Percentiles rank a stretch among this genome's conserved stretches.
These are phyloP conservation scores for Kazachstania sp. DNA, from an alignment of 1,139 yeast species.

Conservation along the genomic window DNA sequence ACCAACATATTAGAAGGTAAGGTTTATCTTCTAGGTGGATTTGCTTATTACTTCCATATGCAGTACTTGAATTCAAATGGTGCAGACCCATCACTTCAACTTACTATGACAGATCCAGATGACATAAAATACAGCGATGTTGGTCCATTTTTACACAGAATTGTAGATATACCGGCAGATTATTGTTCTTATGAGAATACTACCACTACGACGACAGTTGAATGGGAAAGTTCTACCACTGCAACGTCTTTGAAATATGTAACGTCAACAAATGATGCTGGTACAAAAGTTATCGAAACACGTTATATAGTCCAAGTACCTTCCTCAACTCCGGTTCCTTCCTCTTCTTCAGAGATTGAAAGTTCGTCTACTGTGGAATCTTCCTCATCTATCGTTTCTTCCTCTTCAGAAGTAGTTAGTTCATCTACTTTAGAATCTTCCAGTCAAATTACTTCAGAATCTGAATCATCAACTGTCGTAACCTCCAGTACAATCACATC, in stretches of 20 bases:
- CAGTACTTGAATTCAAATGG: not conserved
- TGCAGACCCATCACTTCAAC: not conserved
- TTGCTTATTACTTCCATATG: not conserved
- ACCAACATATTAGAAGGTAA: not conserved
- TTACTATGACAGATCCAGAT: not conserved
- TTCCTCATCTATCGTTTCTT: not conserved
- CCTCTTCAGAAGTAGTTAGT: not conserved
- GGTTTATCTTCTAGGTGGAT: not conserved
- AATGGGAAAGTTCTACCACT: not conserved
- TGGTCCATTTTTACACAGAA: not conserved
- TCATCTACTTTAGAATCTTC: not conserved
- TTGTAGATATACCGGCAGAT: not conserved
- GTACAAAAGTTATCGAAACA: not conserved
- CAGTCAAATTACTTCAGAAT: not conserved
- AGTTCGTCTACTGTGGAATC: not conserved
- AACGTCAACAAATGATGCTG: not conserved
- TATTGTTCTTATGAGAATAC: not conserved
- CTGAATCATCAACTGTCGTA: not conserved
- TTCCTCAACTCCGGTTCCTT: not conserved
- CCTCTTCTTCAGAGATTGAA: not conserved
- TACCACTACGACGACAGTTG: not conserved
- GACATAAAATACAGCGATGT: not conserved
- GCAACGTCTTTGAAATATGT: not conserved
- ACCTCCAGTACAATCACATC: not conserved
- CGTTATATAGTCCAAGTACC: not conserved